Evolutionary conservation across 2,329 filamentous ascomycete genomes (phyloP).

Genomic region (Pseudogymnoascus sp.): DNA sequence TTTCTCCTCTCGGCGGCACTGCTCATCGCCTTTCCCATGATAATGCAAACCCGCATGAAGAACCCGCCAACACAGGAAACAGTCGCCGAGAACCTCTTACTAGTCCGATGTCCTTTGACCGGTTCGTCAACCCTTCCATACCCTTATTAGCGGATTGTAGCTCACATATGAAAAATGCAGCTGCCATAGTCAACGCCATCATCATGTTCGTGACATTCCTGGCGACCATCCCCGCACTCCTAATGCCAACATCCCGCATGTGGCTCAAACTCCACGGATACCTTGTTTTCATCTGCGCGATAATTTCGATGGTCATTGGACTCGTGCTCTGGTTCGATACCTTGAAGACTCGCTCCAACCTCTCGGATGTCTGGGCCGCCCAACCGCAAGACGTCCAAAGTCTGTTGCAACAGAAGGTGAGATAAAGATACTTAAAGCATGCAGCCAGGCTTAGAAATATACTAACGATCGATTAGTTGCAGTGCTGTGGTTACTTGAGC

Average conservation of each 20-base stretch:
- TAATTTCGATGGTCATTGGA: conserved; percentile 59
- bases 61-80: conserved; percentile 36
- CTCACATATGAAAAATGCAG: conserved; percentile 28
- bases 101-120: conserved; percentile 43
- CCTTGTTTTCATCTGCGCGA: conserved; percentile 49
- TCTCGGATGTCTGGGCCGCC: conserved; percentile 50
- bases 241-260: conserved; percentile 54
- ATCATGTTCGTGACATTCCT: conserved; percentile 64
- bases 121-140: conserved; percentile 31
- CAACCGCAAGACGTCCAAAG: conserved; percentile 52
- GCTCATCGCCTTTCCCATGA: conserved; percentile 43
- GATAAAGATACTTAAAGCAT: background rate
- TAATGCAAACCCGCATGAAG: conserved; percentile 35
- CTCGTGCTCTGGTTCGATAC: conserved; percentile 66
- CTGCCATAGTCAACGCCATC: conserved; percentile 62
- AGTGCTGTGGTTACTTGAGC: conserved; percentile 75
- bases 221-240: conserved; percentile 61
- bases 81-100: conserved; percentile 42
- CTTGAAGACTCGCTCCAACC: conserved; percentile 54
- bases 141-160: background rate
- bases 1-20: conserved; percentile 43
- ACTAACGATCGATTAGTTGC: conserved; percentile 44
- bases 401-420: conserved; percentile 57
- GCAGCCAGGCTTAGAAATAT: background rate
- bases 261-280: conserved; percentile 65